Conservation (phyloP, 2,329 filamentous ascomycete species). For the Amesomyces nigricolor region DNA sequence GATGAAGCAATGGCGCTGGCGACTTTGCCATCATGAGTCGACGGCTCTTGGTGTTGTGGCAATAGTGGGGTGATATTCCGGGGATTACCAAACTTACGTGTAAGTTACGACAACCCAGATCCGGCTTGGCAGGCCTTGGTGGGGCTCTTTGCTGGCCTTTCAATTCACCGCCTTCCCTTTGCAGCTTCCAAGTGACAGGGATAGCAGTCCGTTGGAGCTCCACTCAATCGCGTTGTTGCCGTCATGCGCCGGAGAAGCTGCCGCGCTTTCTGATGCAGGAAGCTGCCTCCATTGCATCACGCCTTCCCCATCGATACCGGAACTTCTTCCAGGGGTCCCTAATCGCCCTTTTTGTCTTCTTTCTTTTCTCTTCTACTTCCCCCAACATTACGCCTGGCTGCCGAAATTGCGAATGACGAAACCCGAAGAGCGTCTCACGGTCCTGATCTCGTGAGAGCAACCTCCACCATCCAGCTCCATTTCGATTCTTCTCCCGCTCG, state of each 20-base stretch:
- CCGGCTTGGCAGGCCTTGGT: too few relatives aligned
- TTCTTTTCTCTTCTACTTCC: neutral
- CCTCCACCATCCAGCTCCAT: neutral
- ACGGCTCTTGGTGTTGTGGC: too few relatives aligned
- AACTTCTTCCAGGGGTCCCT: neutral
- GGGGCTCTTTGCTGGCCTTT: too few relatives aligned
- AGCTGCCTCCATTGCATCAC: neutral
- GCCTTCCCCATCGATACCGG: neutral
- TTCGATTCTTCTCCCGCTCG: neutral
- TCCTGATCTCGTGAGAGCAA: conserved; percentile 2
- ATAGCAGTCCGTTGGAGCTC: neutral
- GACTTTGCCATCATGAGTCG: too few relatives aligned
- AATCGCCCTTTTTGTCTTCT: neutral
- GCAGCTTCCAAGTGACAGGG: neutral
- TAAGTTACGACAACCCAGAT: too few relatives aligned
- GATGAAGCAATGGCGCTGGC: neutral
- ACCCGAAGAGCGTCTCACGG: neutral
- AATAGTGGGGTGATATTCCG: too few relatives aligned
- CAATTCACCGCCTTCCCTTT: conserved; percentile 11
- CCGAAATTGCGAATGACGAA: conserved; percentile 8
- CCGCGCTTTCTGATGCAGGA: neutral
- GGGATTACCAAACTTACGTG: too few relatives aligned
- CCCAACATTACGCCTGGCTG: neutral
- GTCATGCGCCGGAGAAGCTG: conserved; percentile 6
- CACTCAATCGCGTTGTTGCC: conserved; percentile 14